Evolutionary conservation across 2,329 filamentous ascomycete genomes (phyloP).

Genomic region (Fusarium guadeloupense): DNA sequence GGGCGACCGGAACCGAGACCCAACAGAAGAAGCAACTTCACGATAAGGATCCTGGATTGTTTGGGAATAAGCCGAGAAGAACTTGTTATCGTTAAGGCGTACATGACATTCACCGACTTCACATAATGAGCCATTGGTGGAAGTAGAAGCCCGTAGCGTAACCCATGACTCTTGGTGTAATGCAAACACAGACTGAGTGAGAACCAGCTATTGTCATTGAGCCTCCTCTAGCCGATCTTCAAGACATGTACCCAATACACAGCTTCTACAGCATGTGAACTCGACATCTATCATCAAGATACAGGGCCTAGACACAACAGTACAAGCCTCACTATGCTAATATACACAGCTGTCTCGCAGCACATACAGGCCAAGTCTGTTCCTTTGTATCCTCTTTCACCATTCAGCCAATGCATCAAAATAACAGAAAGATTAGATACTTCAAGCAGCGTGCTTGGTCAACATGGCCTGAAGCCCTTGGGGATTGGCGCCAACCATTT

Average conservation of each 20-base stretch:
- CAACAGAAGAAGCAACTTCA: constrained; percentile 1
- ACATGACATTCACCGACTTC: constrained; percentile 20
- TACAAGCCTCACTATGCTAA: constrained; percentile 11
- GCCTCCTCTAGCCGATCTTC: constrained; percentile 3
- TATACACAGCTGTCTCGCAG: constrained; percentile 8
- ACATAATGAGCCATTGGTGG: constrained; percentile 9
- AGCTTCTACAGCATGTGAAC: not conserved
- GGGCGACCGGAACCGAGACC: constrained; percentile 18
- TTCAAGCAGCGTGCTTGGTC: constrained; percentile 16
- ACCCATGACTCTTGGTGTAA: not conserved
- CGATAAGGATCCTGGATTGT: constrained; percentile 19
- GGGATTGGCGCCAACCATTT: constrained; percentile 86
- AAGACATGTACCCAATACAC: not conserved
- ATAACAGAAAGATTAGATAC: not conserved
- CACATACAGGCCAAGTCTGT: not conserved
- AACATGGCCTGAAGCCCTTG: constrained; percentile 40
- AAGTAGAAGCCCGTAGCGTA: constrained; percentile 28
- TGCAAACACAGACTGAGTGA: not conserved
- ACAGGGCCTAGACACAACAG: not conserved
- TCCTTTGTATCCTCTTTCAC: not conserved
- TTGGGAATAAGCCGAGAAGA: not conserved
- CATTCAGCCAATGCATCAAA: not conserved
- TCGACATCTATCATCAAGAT: not conserved
- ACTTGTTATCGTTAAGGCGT: constrained; percentile 15
- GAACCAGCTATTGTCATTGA: not conserved